Evolutionary conservation across 345 rosid species (phyloP).

Genomic region (Conringia planisiliqua): DNA sequence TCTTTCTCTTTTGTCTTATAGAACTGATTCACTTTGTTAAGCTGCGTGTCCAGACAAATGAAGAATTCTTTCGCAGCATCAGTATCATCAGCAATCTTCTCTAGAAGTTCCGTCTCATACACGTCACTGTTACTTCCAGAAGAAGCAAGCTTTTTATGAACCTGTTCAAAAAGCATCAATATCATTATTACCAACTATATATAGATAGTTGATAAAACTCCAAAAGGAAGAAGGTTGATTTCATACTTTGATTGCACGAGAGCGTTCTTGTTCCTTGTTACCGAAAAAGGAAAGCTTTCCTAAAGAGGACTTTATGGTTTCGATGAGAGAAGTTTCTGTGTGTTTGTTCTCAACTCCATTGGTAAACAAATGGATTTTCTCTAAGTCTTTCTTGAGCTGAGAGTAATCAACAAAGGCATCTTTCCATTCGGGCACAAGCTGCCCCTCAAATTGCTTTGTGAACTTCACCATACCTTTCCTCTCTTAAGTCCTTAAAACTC

Average conservation of each 20-base stretch:
- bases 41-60: constrained; percentile 67
- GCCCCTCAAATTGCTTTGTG: constrained; percentile 83
- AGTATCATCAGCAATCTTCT: constrained; percentile 63
- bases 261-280: constrained; percentile 41
- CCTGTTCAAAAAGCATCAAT: constrained; percentile 40
- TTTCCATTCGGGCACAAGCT: constrained; percentile 98
- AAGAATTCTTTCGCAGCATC: constrained; percentile 83
- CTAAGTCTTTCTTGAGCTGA: constrained; percentile 81
- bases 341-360: constrained; percentile 14
- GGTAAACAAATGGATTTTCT: constrained; percentile 48
- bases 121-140: constrained; percentile 58
- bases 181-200: not conserved
- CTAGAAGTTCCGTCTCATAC: constrained; percentile 84
- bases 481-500: constrained; percentile 6
- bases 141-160: constrained; percentile 71
- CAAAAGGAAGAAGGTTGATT: not conserved
- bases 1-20: constrained; percentile 79
- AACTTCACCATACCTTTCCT: constrained; percentile 69
- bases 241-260: constrained; percentile 70
- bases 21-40: constrained; percentile 94
- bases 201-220: not conserved
- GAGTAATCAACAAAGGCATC: constrained; percentile 95
- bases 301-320: constrained; percentile 45
- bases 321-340: constrained; percentile 26
- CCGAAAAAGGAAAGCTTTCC: constrained; percentile 44